Percentiles rank a stretch among this genome's conserved stretches.
Evolutionary conservation across 768 basidiomycete genomes (phyloP).

Genomic region (Astraeus odoratus): DNA sequence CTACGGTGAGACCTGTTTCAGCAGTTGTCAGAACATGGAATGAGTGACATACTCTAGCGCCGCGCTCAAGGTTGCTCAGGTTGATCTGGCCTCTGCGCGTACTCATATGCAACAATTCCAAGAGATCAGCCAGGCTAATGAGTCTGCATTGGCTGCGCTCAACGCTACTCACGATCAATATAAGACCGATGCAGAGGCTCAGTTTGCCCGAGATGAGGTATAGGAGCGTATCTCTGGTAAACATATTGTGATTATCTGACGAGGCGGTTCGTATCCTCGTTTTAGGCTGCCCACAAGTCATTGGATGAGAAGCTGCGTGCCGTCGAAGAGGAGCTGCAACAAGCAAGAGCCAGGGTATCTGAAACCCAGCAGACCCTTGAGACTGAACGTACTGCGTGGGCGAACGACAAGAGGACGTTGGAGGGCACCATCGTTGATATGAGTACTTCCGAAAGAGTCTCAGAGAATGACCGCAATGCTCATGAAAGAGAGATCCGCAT

Average conservation of each 20-base stretch:
- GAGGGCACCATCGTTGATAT: slow-evolving; percentile 81
- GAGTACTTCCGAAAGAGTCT: slow-evolving; percentile 63
- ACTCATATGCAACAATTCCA: slow-evolving; percentile 80
- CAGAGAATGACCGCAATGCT: slow-evolving; percentile 53
- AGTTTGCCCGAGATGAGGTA: slow-evolving; percentile 64
- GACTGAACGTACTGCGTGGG: slow-evolving; percentile 61
- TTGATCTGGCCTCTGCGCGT: slow-evolving; percentile 65
- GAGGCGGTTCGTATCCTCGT: too few species aligned
- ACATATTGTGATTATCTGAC: too few species aligned
- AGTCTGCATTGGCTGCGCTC: slow-evolving; percentile 63
- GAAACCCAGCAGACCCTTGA: slow-evolving; percentile 64
- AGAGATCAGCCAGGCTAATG: slow-evolving; percentile 78
- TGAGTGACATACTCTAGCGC: slow-evolving; percentile 37
- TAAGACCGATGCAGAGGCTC: slow-evolving; percentile 63
- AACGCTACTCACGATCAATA: slow-evolving; percentile 77
- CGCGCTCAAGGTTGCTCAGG: slow-evolving; percentile 68
- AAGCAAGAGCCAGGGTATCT: slow-evolving; percentile 41
- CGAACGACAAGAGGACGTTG: slow-evolving; percentile 71
- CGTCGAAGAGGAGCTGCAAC: slow-evolving; percentile 47
- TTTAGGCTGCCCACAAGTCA: too few species aligned
- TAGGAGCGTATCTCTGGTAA: too few species aligned
- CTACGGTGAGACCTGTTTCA: slow-evolving; percentile 50
- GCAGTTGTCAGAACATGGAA: neutral
- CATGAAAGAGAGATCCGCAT: slow-evolving; percentile 62
- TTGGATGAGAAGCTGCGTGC: slow-evolving; percentile 55